Evolutionary conservation across 31 red algal genomes (phyloP), one percentile per base, ranked within the genome.

Genomic region (Endocladia muricata): DNA sequence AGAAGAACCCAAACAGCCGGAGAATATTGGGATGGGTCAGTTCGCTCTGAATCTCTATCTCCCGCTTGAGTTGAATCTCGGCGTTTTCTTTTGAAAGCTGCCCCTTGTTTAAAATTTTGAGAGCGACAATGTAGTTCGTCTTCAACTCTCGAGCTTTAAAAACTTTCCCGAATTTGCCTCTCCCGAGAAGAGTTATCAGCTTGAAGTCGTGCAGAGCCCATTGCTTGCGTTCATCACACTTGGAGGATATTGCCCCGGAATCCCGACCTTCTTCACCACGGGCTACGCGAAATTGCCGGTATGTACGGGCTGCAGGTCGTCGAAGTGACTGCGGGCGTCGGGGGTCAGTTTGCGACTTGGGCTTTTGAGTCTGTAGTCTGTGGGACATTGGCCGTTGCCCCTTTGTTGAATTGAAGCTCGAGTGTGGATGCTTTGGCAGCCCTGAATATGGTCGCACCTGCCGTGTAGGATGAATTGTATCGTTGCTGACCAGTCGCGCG

Each of bases 31-130:
- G 88, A 64, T 99, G 96, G 2, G 62, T 61, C 35, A 99, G 69
- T 51, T 95, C 83, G 36, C 77, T 85, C 74, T 99, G 96, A 74
- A 99, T 99, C 61, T 99, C 96, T 59, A 99, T 99, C 64, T 99
- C 96, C 39, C 96, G 66, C 1, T 92, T 76, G 26, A 99, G 73
- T 64, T 99, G 96, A 68, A 82, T 78, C 70, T 99, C 96, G 26
- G 82, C 92, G 36, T 83, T 77, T 21, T 77, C 61, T 26, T 82
- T 77, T 9, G 63, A 33, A 40, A 99, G 64, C 32, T 95, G 70
- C 7, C 65, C 35, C 81, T 99, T 99, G 35, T 90, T 84, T 8
- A 99, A 73, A 41, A 95, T 79, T 68, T 99, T 99, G 41, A 99
- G 74, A 1, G 96, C 96, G 23, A 95, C 92, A 3, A 88, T 79